Conservation (phyloP, 2,329 filamentous ascomycete species). For the Aphanocladium album region DNA sequence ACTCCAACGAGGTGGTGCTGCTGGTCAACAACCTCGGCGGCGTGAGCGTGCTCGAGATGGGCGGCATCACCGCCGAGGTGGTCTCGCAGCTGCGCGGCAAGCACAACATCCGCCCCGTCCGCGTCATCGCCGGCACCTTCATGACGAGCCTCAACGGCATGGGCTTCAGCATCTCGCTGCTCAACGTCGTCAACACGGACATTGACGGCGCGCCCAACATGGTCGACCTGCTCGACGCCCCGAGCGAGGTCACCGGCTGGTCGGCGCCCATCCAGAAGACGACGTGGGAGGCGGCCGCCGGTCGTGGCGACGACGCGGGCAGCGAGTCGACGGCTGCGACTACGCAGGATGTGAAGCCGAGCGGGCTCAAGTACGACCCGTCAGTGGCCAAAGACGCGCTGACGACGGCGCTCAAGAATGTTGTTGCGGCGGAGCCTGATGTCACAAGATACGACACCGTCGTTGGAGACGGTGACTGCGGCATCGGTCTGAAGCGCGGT, state of each 20-base stretch:
- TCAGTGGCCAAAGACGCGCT: conserved; percentile 46
- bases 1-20: conserved; percentile 59
- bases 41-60: conserved; percentile 66
- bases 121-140: conserved; percentile 64
- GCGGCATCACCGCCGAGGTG: conserved; percentile 66
- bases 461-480: conserved; percentile 87
- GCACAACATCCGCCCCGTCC: conserved; percentile 57
- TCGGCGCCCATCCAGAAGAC: conserved; percentile 54
- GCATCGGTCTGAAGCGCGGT: conserved; percentile 77
- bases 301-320: conserved; percentile 36
- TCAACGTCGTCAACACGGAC: conserved; percentile 58
- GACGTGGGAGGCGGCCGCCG: conserved; percentile 58
- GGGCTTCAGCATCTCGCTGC: conserved; percentile 67
- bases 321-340: conserved; percentile 31
- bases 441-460: conserved; percentile 73
- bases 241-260: conserved; percentile 67
- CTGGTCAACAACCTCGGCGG: conserved; percentile 73
- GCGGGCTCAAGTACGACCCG: conserved; percentile 50
- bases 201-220: conserved; percentile 52
- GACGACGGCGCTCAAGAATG: conserved; percentile 50
- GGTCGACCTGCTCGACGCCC: conserved; percentile 65
- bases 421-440: conserved; percentile 65
- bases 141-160: conserved; percentile 76
- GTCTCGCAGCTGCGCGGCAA: conserved; percentile 53
- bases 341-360: conserved; percentile 34